Evolutionary conservation across 441 rosid species (phyloP), one percentile per base, ranked within the genome.

Genomic region (Arabidopsis hybrid): DNA sequence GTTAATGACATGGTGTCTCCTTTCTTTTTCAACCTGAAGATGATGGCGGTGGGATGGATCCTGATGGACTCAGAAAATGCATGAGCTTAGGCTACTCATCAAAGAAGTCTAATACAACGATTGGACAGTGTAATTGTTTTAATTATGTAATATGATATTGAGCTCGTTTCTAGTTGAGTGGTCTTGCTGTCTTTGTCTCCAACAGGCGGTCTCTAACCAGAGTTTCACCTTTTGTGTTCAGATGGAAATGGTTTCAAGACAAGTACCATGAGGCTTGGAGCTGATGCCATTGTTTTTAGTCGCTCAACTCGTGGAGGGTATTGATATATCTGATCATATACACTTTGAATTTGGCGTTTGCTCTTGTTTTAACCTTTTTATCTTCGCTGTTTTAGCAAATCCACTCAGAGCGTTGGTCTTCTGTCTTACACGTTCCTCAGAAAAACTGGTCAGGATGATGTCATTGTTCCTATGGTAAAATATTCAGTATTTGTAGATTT

Each of bases 201-300:
- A 47, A 47, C 4, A 14, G 52, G 52, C 16, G 51, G 21, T 47
- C 49, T 26, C 32, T 69, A 32, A 69, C 53, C 31, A 40, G 4
- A 47, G 51, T 31, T n/a, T 6, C 65, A 65, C 56, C 8, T 49
- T 46, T 64, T 26, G n/a, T 50, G 39, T 47, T 8, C 82, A 95
- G 97, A 95, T 91, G 99, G 99, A 59, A 95, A 92, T 85, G 99
- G 99, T 63, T 95, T 95, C 84, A 95, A 95, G 93, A 92, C 97
- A 67, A 95, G 99, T 76, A 92, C 97, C 69, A 95, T 95, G 97
- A 78, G 97, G 53, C 83, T 95, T 47, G 99, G 99, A 70, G 97
- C 99, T 73, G 99, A 95, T 83, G 97, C 75, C 32, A 84, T 95
- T 52, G 95, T 92, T 75, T 92, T 89, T 34, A 88, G 84, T 74